Evolutionary conservation across 2,329 filamentous ascomycete genomes (phyloP), one percentile per base, ranked within the genome.

Genomic region (Colletotrichum viniferum): DNA sequence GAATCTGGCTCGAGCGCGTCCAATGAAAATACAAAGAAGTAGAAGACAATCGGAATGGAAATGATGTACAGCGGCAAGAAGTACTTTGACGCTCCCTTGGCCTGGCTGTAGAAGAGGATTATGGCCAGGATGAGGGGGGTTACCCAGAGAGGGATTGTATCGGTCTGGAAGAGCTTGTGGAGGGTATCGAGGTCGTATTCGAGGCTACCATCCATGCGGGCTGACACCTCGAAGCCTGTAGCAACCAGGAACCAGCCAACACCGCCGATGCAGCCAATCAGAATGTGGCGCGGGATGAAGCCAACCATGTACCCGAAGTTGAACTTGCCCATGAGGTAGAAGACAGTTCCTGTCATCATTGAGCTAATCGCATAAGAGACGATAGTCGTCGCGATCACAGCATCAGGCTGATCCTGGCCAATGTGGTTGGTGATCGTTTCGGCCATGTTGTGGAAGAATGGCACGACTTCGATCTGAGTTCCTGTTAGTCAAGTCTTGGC

Each of bases 381-480:
- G 80, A 99, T 98, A 4, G 96, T 98, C 0, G 97, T 99, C 34
- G 97, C 96, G 77, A 98, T 94, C 62, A 99, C 94, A 4, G 95
- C 94, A 79, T 97, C 93, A 1, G 94, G 92, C 30, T 97, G 92
- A 24, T 96, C 92, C 77, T 94, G 91, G 18, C 96, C 95, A 78
- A 99, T 93, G 58, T 90, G 88, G 16, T 88, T 87, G 78, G 97
- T 92, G 81, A 98, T 98, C 34, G 94, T 96, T 77, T 93, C 92
- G 1, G 97, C 96, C 96, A 99, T 99, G 81, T 96, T 98, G 86
- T 99, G 97, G 83, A 99, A 98, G 86, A 99, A 99, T 0, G 96
- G 97, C 1, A 99, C 96, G 2, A 98, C 96, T 85, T 99, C 97
- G 78, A 98, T 99, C 91, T 94, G 77, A 52, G 9, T 3, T 14